Percentiles rank a stretch among this genome's conserved stretches.
Conservation (phyloP, 331 rosid genomes). For the Quercus phellos region DNA sequence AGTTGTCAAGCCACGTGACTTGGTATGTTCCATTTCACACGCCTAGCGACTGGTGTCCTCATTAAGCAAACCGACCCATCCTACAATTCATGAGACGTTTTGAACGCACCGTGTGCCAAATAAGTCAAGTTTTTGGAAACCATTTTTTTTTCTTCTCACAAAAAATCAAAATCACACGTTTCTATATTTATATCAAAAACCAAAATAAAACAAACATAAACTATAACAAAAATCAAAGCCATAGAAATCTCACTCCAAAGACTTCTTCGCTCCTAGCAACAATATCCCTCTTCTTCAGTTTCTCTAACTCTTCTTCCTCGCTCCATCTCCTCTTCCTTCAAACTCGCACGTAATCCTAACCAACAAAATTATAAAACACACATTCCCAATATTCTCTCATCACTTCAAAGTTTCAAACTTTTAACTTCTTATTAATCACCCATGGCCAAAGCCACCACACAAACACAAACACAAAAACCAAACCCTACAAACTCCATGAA, state of each 20-base stretch:
- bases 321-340: background rate
- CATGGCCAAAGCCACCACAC: conserved; percentile 29
- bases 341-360: background rate
- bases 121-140: background rate
- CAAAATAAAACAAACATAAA: background rate
- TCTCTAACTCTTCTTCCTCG: background rate
- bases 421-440: background rate
- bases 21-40: too few species aligned
- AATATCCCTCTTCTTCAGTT: background rate
- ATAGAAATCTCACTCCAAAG: background rate
- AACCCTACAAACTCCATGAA: background rate
- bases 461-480: conserved; percentile 1
- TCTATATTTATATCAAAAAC: background rate
- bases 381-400: background rate
- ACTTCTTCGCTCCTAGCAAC: conserved; percentile 21
- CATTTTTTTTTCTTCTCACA: background rate
- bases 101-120: background rate
- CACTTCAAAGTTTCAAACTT: too few species aligned
- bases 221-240: background rate
- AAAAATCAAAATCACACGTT: too few species aligned
- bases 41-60: too few species aligned
- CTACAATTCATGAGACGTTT: background rate
- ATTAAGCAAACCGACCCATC: background rate
- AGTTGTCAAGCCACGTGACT: too few species aligned
- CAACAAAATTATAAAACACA: background rate